Conservation (phyloP, 1,284 basidiomycete genomes). For the Microbotryum lychnidis-dioicae region DNA sequence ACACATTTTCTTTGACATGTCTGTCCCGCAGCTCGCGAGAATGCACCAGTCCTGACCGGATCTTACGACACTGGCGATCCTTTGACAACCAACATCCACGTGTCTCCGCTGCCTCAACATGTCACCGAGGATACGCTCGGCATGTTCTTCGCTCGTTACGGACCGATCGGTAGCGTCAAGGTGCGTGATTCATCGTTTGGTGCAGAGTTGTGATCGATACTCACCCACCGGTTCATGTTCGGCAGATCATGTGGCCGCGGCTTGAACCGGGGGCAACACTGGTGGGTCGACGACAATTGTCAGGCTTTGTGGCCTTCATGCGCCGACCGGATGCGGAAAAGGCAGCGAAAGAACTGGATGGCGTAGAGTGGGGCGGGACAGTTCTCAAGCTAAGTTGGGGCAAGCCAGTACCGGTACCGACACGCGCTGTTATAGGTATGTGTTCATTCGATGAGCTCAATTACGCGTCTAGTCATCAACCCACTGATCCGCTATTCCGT, state of each 20-base stretch:
- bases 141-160: conserved; percentile 64
- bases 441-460: conserved; percentile 3
- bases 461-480: not conserved
- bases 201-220: not conserved
- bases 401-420: conserved; percentile 79
- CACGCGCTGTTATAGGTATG: conserved; percentile 70
- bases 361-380: conserved; percentile 82
- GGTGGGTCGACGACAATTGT: conserved; percentile 50
- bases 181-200: not conserved
- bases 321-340: conserved; percentile 77
- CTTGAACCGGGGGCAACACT: conserved; percentile 26
- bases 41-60: conserved; percentile 43
- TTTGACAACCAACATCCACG: conserved; percentile 84
- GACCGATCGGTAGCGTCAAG: conserved; percentile 47
- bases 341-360: conserved; percentile 78
- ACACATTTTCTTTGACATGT: not conserved
- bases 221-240: not conserved
- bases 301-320: conserved; percentile 95
- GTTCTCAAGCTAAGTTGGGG: conserved; percentile 86
- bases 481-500: not conserved
- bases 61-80: conserved; percentile 77
- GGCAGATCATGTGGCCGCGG: conserved; percentile 86
- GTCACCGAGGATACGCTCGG: conserved; percentile 77
- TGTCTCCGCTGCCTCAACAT: conserved; percentile 59
- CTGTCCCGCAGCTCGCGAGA: conserved; percentile 19